Percentiles rank a stretch among this genome's conserved stretches.
These are phyloP conservation scores for Backusella australiensis DNA, from an alignment of 192 early-diverging fungal genomes.

Conservation along the genomic window DNA sequence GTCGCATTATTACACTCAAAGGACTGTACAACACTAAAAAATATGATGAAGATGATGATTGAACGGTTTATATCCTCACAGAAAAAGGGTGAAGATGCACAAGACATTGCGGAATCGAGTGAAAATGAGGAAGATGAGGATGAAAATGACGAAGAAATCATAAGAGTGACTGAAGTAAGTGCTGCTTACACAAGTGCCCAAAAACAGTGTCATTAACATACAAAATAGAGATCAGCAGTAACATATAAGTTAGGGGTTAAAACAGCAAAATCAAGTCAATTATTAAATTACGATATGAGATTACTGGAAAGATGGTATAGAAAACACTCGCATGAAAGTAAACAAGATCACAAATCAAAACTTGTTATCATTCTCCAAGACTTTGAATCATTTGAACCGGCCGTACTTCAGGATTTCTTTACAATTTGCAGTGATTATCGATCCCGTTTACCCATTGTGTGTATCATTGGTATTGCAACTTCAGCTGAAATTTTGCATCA, in stretches of 20 bases:
- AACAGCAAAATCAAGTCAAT: constrained; percentile 18
- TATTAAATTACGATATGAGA: constrained; percentile 63
- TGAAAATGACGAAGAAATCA: constrained; percentile 25
- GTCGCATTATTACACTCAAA: constrained; percentile 69
- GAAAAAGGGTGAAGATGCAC: neutral
- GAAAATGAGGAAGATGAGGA: constrained; percentile 31
- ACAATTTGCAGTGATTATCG: constrained; percentile 71
- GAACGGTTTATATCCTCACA: constrained; percentile 58
- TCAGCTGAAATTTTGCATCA: constrained; percentile 82
- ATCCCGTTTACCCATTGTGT: constrained; percentile 68
- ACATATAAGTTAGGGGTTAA: constrained; percentile 3
- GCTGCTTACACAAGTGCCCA: neutral
- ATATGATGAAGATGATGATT: constrained; percentile 62
- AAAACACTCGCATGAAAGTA: neutral
- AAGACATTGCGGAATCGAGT: neutral
- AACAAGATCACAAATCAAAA: constrained; percentile 32
- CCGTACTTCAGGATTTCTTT: constrained; percentile 73
- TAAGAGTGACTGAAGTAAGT: neutral
- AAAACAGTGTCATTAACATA: too few relatives aligned
- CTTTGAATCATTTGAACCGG: constrained; percentile 79
- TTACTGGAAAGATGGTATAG: constrained; percentile 68
- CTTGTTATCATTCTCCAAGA: constrained; percentile 82
- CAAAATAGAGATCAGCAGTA: neutral
- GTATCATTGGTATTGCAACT: constrained; percentile 86
- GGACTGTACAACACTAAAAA: constrained; percentile 62